phyloP scores from a whole-genome alignment of 129 eudicot genomes.

The Deinandra increscens region DNA sequence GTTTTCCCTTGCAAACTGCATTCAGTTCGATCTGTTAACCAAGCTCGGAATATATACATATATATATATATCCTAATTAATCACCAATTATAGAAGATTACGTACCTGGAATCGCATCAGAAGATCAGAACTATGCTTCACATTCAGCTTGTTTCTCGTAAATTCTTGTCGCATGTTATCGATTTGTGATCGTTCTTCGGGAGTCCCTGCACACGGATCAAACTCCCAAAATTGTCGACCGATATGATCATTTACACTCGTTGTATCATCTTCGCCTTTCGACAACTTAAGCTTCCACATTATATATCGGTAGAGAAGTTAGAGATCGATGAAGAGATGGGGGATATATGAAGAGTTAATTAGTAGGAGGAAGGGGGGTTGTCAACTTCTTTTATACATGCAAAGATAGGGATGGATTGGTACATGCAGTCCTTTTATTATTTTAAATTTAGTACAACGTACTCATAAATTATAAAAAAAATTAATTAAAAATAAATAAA shows the following conservation, averaged over 20 bases:
- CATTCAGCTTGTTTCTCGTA: slow-evolving; percentile 29
- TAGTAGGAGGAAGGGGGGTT: background rate
- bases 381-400: slow-evolving; percentile 14
- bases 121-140: slow-evolving; percentile 58
- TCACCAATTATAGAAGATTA: background rate
- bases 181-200: slow-evolving; percentile 42
- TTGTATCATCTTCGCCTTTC: slow-evolving; percentile 38
- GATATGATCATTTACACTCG: slow-evolving; percentile 41
- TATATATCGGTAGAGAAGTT: background rate
- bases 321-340: background rate
- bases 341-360: background rate
- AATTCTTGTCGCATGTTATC: slow-evolving; percentile 45
- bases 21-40: background rate
- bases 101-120: slow-evolving; percentile 58
- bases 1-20: slow-evolving; percentile 32
- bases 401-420: background rate
- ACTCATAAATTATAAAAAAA: too few species aligned
- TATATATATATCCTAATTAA: background rate
- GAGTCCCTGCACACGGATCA: slow-evolving; percentile 47
- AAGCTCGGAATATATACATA: background rate
- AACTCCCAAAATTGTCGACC: slow-evolving; percentile 68
- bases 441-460: background rate
- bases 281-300: slow-evolving; percentile 66
- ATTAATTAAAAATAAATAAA: too few species aligned
- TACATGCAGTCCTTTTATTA: background rate